Conservation (phyloP, 1,284 basidiomycete species). For the Papiliotrema terrestris region DNA sequence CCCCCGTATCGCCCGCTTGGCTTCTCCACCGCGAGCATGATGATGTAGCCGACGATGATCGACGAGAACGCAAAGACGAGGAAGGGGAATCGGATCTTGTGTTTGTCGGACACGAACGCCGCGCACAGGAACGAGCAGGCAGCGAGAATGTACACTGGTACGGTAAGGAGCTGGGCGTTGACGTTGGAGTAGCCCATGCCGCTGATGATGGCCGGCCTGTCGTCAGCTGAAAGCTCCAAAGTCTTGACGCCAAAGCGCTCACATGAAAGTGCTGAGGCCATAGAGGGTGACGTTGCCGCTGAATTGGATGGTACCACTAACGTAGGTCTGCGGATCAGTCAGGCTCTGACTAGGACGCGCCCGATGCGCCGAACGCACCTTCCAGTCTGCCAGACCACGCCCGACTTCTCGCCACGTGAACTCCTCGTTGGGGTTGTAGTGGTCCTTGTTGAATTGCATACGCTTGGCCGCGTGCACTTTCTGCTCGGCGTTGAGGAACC, state of each 20-base stretch:
- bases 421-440: constrained; percentile 11
- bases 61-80: constrained; percentile 10
- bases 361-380: too few species aligned
- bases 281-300: constrained; percentile 19
- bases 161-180: constrained; percentile 27
- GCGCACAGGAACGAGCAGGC: constrained; percentile 13
- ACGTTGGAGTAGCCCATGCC: constrained; percentile 20
- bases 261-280: constrained; percentile 16
- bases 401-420: constrained; percentile 19
- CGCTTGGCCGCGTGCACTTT: constrained; percentile 6
- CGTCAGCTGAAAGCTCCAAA: not conserved
- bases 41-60: not conserved
- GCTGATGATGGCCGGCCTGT: constrained; percentile 21
- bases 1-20: constrained; percentile 13
- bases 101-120: constrained; percentile 14
- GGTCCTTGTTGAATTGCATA: constrained; percentile 5
- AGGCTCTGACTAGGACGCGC: too few species aligned
- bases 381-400: too few species aligned
- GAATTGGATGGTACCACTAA: constrained; percentile 19
- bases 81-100: constrained; percentile 15
- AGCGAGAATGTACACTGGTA: constrained; percentile 29
- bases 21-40: not conserved
- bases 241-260: not conserved
- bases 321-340: not conserved
- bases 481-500: constrained; percentile 16